Evolutionary conservation across 2,329 filamentous ascomycete species (phyloP).

Genomic region (Madurella mycetomatis): DNA sequence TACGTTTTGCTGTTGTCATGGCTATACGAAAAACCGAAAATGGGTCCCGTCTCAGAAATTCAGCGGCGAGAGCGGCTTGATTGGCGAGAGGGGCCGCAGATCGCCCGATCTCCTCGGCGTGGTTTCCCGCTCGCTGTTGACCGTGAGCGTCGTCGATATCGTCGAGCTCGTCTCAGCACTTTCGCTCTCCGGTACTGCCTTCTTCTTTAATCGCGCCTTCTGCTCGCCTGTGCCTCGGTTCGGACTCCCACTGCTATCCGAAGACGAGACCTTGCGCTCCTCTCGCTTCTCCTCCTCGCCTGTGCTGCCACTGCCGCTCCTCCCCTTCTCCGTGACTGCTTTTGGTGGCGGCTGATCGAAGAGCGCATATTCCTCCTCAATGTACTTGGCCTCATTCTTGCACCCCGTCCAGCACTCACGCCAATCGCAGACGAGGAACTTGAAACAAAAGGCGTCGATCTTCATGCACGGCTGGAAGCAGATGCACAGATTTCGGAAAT

Average conservation of each 20-base stretch:
- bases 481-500: constrained; percentile 90
- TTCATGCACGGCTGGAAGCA: constrained; percentile 98
- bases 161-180: constrained; percentile 43
- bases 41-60: constrained; percentile 41
- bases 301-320: constrained; percentile 11
- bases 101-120: constrained; percentile 38
- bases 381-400: constrained; percentile 78
- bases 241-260: constrained; percentile 58
- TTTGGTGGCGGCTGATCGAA: constrained; percentile 54
- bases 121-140: constrained; percentile 39
- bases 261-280: constrained; percentile 59
- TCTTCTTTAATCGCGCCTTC: constrained; percentile 41
- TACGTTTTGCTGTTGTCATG: constrained; percentile 18
- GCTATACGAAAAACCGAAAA: constrained; percentile 14
- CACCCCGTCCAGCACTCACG: constrained; percentile 96
- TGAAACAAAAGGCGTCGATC: constrained; percentile 92
- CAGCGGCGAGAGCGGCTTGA: constrained; percentile 61
- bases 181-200: constrained; percentile 38
- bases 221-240: constrained; percentile 30
- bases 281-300: constrained; percentile 31
- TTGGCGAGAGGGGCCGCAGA: constrained; percentile 57
- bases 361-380: constrained; percentile 62
- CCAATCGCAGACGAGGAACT: constrained; percentile 93
- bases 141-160: constrained; percentile 44
- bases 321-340: constrained; percentile 3